phyloP scores from a whole-genome alignment of 176 grass and related monocot genomes.

The Chloris gayana region DNA sequence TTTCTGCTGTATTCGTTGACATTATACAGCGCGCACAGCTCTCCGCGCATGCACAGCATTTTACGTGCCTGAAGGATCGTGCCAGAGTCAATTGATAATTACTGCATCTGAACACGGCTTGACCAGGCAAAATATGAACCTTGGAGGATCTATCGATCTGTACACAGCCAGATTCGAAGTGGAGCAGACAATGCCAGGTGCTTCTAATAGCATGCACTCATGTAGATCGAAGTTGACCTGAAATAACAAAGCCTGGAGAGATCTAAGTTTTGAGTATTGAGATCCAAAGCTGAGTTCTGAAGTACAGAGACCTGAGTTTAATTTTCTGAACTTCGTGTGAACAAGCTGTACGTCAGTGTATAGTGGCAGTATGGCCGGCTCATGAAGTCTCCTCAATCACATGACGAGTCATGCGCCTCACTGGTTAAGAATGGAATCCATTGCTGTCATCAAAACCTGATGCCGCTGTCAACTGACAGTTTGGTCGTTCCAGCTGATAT shows the following conservation, averaged over 20 bases:
- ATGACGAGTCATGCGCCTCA: constrained; percentile 15
- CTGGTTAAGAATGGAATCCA: not conserved
- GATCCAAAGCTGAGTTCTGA: not conserved
- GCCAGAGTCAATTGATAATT: not conserved
- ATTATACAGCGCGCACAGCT: constrained; percentile 6
- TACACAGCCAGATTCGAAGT: constrained; percentile 11
- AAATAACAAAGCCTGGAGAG: not conserved
- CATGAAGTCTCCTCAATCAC: not conserved
- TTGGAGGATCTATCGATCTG: constrained; percentile 15
- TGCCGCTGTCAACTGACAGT: not conserved
- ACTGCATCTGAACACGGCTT: not conserved
- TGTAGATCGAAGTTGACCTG: not conserved
- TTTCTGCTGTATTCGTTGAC: constrained; percentile 23
- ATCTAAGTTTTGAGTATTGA: constrained; percentile 1
- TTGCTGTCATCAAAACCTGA: not conserved
- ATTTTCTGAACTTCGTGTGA: not conserved
- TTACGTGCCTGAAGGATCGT: constrained; percentile 23
- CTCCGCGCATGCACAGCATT: constrained; percentile 2
- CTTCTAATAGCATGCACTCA: not conserved
- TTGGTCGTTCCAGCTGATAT: not conserved
- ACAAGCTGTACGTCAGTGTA: not conserved
- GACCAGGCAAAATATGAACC: constrained; percentile 22
- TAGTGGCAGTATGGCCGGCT: constrained; percentile 3
- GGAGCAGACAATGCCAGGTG: not conserved
- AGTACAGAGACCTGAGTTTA: not conserved